These are phyloP conservation scores for Pogostemon cablin DNA, from an alignment of 257 asterid genomes.

Conservation along the genomic window DNA sequence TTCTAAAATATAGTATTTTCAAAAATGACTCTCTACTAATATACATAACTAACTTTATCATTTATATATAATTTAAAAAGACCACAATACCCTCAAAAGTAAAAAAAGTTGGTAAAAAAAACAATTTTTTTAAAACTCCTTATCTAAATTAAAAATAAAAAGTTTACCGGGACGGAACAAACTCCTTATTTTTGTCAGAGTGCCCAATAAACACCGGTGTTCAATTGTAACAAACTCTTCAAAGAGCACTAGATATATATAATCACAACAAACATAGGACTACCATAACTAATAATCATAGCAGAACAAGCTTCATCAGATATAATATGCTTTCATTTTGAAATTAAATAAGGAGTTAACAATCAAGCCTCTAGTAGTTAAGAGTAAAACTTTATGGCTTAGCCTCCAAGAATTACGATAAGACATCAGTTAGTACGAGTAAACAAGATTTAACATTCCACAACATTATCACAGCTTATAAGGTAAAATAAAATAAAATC, in stretches of 20 bases:
- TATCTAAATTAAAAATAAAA: too few species aligned
- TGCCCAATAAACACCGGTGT: neutral
- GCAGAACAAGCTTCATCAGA: conserved; percentile 5
- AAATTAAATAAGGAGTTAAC: neutral
- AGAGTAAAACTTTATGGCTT: neutral
- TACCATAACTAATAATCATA: neutral
- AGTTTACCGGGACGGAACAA: neutral
- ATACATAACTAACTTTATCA: too few species aligned
- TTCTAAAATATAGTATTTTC: too few species aligned
- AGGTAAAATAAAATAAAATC: neutral
- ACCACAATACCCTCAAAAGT: too few species aligned
- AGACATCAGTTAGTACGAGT: neutral
- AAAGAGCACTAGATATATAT: neutral
- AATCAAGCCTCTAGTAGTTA: neutral
- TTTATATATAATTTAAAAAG: too few species aligned
- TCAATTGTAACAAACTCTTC: neutral
- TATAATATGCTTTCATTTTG: neutral
- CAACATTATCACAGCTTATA: conserved; percentile 14
- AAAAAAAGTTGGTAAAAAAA: too few species aligned
- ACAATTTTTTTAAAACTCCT: too few species aligned
- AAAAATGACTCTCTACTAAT: too few species aligned
- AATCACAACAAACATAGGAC: neutral
- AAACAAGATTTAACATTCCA: conserved; percentile 5
- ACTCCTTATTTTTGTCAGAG: neutral
- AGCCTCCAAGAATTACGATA: neutral